phyloP scores from a whole-genome alignment of 495 filamentous ascomycete genomes.

The Halenospora varia region DNA sequence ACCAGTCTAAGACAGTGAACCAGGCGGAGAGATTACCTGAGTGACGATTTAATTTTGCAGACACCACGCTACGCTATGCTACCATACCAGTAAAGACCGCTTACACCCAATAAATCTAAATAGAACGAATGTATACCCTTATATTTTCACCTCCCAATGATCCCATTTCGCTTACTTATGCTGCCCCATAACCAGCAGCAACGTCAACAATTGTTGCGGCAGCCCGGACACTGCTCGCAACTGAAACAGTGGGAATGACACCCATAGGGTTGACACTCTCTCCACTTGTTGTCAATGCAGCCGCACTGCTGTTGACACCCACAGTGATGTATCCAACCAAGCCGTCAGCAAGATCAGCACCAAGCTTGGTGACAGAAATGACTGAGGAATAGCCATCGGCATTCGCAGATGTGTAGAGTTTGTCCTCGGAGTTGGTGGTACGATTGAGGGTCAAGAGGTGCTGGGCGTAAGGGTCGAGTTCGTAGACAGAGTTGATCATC shows the following conservation, averaged over 20 bases:
- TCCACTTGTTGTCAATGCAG: slow-evolving; percentile 37
- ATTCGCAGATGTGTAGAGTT: slow-evolving; percentile 31
- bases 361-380: slow-evolving; percentile 51
- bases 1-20: too few relatives aligned
- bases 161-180: too few relatives aligned
- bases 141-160: too few relatives aligned
- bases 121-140: too few relatives aligned
- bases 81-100: too few relatives aligned
- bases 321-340: slow-evolving; percentile 53
- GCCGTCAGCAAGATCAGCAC: slow-evolving; percentile 45
- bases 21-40: too few relatives aligned
- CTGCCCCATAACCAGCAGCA: neutral
- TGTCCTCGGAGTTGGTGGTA: slow-evolving; percentile 49
- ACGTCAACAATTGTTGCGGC: neutral
- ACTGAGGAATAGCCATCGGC: slow-evolving; percentile 40
- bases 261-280: slow-evolving; percentile 18
- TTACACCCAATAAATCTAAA: too few relatives aligned
- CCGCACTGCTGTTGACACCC: slow-evolving; percentile 45
- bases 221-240: neutral
- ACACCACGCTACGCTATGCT: too few relatives aligned
- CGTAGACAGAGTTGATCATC: slow-evolving; percentile 41
- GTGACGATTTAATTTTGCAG: too few relatives aligned
- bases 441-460: slow-evolving; percentile 41
- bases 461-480: slow-evolving; percentile 43
- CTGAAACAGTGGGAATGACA: neutral